Evolutionary conservation across 2,329 filamentous ascomycete species (phyloP), one percentile per base, ranked within the genome.

Genomic region (Gaeumannomyces sp.): DNA sequence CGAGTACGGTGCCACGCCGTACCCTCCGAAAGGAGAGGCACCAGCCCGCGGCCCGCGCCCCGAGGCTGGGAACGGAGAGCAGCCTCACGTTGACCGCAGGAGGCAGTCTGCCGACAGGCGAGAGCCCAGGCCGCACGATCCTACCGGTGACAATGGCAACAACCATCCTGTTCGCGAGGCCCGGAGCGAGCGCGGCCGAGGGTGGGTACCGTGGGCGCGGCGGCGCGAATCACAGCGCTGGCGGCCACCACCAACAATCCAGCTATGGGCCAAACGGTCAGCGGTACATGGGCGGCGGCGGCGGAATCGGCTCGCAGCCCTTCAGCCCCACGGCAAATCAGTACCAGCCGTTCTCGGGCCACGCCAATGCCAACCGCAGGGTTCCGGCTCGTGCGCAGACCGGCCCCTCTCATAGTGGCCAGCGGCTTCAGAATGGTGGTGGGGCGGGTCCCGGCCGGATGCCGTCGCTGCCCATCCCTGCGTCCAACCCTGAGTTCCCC

Each of bases 401-500:
- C 16, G 62, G 62, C 4, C 62, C 62, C 14, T 33, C 62, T 22
- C 62, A 64, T 35, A 60, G 28, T 27, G 62, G 57, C 35, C 62
- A 64, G 57, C 57, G 62, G 10, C 28, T 50, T 11, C 53, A 58
- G 14, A 63, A 63, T 29, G 62, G 62, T 29, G 62, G 62, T 6
- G 31, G 29, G 33, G 33, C 29, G 16, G 38, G 28, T 14, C 57
- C 62, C 25, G 33, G 62, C 35, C 35, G 62, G 33, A 59, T 64
- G 57, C 62, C 62, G 22, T 64, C 62, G 28, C 29, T 64, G 10
- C 62, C 62, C 19, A 33, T 64, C 14, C 31, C 57, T 11, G 27
- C 57, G 16, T 35, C 57, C 16, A 58, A 59, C 19, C 71, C 74
- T 14, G 73, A 84, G 85, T 83, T 85, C 86, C 72, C 83, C 80